Evolutionary conservation across 2,329 filamentous ascomycete genomes (phyloP), one percentile per base, ranked within the genome.

Genomic region (Helminthosporium solani): DNA sequence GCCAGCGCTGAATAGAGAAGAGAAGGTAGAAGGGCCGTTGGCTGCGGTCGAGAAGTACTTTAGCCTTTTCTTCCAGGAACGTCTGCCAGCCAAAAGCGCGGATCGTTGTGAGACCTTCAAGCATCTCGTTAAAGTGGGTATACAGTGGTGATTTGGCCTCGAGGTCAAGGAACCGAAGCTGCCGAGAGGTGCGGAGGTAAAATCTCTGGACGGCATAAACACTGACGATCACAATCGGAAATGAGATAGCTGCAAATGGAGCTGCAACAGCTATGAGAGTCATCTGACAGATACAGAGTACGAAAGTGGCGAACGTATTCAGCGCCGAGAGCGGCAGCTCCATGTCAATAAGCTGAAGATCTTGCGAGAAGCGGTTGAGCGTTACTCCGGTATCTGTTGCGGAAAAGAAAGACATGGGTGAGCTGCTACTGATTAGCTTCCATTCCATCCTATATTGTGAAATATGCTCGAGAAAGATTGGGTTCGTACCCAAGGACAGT

Each of bases 81-180:
- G 55, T 54, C n/a, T 70, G 66, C 77, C 77, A 80, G 1, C 70
- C 69, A 43, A 78, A 80, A 0, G 78, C 73, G 7, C 78, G 75
- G 28, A 82, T 75, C 0, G 77, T 80, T 1, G 70, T 51, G 0
- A 81, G 53, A 0, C 78, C 78, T 7, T 68, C 63, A 0, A 79
- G 54, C 0, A 75, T 76, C 44, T 82, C 79, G 7, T 73, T 63
- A 49, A 80, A 80, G 33, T 80, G 75, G 0, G 76, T 74, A 53
- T 76, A 79, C 0, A 81, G 65, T 1, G 76, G 75, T 0, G 72
- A 70, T 46, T 76, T 75, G 19, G 72, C 66, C 56, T 81, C 78
- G 0, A 81, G 67, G 54, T 82, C 79, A 7, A 81, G 64, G 21
- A 79, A 71, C 40, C 80, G 73, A 6, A 78, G 55, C 49, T 77